phyloP scores from a whole-genome alignment of 805 yeast genomes.

The Candida argentea region DNA sequence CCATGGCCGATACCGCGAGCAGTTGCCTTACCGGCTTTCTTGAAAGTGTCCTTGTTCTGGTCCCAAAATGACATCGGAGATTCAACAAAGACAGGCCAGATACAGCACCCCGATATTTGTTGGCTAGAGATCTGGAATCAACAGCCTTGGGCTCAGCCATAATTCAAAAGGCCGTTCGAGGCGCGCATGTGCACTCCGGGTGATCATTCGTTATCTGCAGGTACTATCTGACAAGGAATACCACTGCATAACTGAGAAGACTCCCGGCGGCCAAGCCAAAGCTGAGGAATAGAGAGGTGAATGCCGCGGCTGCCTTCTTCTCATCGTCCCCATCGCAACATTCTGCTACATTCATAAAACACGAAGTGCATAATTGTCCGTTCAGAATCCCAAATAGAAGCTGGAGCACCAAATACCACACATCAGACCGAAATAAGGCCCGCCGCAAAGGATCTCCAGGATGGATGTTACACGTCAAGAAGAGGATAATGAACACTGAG shows the following conservation, averaged over 20 bases:
- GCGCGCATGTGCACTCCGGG: background rate
- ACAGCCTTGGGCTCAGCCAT: no score
- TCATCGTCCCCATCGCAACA: constrained; percentile 53
- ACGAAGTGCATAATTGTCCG: constrained; percentile 74
- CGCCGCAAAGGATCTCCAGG: constrained; percentile 23
- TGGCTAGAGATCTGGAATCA: no score
- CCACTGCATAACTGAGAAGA: constrained; percentile 60
- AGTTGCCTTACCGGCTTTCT: constrained; percentile 38
- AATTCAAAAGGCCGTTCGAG: no score
- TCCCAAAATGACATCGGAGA: constrained; percentile 33
- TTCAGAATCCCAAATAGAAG: constrained; percentile 76
- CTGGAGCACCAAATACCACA: constrained; percentile 60
- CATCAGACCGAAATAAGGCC: constrained; percentile 44
- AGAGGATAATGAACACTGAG: constrained; percentile 55
- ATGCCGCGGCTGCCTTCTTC: constrained; percentile 90
- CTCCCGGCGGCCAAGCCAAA: constrained; percentile 77
- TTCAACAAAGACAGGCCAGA: no score
- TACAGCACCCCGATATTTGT: no score
- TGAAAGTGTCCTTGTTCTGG: constrained; percentile 42
- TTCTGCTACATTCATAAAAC: constrained; percentile 67
- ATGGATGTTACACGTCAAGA: constrained; percentile 56
- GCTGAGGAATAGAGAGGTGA: constrained; percentile 71
- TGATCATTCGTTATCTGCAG: background rate
- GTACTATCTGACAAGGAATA: constrained; percentile 9
- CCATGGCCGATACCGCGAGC: constrained; percentile 44